Evolutionary conservation across 2,329 filamentous ascomycete species (phyloP).

Genomic region (Parasarocladium wereldwijsianum): DNA sequence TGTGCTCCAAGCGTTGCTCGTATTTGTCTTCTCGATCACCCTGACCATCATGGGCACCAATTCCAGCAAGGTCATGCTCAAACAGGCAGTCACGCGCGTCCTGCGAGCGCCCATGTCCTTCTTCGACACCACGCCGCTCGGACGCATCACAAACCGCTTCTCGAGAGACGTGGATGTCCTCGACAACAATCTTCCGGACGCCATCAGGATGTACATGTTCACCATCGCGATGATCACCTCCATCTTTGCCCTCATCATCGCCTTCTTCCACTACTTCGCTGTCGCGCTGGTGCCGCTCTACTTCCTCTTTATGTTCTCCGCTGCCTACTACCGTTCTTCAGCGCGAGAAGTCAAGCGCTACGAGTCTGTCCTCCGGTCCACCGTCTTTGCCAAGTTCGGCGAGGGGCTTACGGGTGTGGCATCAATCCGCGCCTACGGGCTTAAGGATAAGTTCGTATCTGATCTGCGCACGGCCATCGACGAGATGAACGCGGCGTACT

Average conservation of each 20-base stretch:
- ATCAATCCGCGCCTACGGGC: slow-evolving; percentile 78
- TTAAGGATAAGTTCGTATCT: slow-evolving; percentile 58
- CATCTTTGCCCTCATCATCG: slow-evolving; percentile 81
- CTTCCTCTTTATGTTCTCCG: slow-evolving; percentile 64
- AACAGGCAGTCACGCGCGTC: slow-evolving; percentile 63
- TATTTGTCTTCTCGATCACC: slow-evolving; percentile 68
- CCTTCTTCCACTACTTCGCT: slow-evolving; percentile 84
- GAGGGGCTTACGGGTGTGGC: slow-evolving; percentile 76
- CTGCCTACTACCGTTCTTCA: slow-evolving; percentile 79
- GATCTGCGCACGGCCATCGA: slow-evolving; percentile 65
- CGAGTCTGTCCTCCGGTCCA: slow-evolving; percentile 75
- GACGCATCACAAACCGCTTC: slow-evolving; percentile 91
- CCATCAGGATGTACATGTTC: slow-evolving; percentile 84
- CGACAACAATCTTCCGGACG: slow-evolving; percentile 83
- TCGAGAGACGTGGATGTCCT: slow-evolving; percentile 91
- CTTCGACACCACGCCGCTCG: slow-evolving; percentile 92
- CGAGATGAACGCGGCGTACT: slow-evolving; percentile 89
- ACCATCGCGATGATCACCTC: slow-evolving; percentile 70
- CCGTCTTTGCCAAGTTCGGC: slow-evolving; percentile 79
- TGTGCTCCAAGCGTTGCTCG: slow-evolving; percentile 51
- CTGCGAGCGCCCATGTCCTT: slow-evolving; percentile 70
- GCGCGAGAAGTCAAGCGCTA: slow-evolving; percentile 91
- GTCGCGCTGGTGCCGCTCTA: slow-evolving; percentile 50
- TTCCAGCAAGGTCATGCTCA: slow-evolving; percentile 69
- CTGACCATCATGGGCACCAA: slow-evolving; percentile 70